phyloP scores from a whole-genome alignment of 2,329 filamentous ascomycete species.

The Alternaria longipes region DNA sequence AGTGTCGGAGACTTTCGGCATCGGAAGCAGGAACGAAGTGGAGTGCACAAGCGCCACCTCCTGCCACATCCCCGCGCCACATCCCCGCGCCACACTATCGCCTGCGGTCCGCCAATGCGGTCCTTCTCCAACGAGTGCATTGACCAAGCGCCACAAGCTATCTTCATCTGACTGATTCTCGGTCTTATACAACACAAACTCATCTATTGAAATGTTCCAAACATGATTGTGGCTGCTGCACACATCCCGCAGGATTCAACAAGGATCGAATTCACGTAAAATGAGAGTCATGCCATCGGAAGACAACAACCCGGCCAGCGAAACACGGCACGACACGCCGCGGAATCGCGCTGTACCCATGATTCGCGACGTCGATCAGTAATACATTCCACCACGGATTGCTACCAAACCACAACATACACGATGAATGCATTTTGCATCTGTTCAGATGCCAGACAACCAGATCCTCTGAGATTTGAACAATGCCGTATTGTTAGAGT shows the following conservation, averaged over 20 bases:
- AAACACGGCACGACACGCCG: neutral
- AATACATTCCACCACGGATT: neutral
- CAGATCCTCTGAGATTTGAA: neutral
- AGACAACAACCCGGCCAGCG: neutral
- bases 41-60: neutral
- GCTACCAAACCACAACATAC: neutral
- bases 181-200: neutral
- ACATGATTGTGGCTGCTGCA: neutral
- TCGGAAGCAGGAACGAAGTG: neutral
- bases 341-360: neutral
- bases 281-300: neutral
- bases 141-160: neutral
- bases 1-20: neutral
- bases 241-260: neutral
- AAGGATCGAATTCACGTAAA: neutral
- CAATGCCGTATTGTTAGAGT: neutral
- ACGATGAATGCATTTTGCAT: neutral
- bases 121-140: neutral
- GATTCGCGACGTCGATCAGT: constrained; percentile 2
- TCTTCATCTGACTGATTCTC: neutral
- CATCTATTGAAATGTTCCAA: neutral
- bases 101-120: neutral
- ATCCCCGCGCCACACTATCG: neutral
- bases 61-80: neutral
- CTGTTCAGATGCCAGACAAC: neutral